A percentile compares a stretch with the other conserved stretches of the same genome.
phyloP scores from a whole-genome alignment of 2,329 filamentous ascomycete species.

The Rhynchosporium graminicola region DNA sequence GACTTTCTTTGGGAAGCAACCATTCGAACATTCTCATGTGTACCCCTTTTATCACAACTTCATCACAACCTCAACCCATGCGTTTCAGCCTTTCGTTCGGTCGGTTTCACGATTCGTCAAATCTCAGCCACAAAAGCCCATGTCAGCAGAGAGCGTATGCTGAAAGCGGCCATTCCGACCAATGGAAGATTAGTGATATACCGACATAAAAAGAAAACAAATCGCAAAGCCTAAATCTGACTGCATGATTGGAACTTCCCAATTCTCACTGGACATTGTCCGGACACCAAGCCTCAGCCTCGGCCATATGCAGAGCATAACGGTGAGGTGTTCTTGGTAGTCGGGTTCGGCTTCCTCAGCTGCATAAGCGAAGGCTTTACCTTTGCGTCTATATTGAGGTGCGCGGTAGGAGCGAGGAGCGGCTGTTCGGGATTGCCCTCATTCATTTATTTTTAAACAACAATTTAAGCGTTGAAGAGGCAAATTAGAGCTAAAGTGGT shows the following conservation, averaged over 20 bases:
- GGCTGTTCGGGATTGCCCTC: not conserved
- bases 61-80: too few species aligned
- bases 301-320: not conserved
- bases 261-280: not conserved
- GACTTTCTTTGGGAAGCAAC: not conserved
- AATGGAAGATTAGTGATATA: not conserved
- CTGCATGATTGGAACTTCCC: constrained; percentile 4
- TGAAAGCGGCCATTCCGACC: not conserved
- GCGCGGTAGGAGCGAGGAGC: too few species aligned
- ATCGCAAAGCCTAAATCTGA: not conserved
- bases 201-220: not conserved
- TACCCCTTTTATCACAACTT: not conserved
- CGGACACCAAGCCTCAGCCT: not conserved
- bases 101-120: not conserved
- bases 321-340: not conserved
- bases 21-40: not conserved
- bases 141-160: constrained; percentile 8
- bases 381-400: not conserved
- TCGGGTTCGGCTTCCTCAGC: constrained; percentile 1
- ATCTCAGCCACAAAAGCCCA: not conserved
- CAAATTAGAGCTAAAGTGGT: too few species aligned
- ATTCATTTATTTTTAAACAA: not conserved
- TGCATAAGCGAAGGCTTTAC: not conserved
- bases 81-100: not conserved
- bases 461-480: too few species aligned